These are phyloP conservation scores for Coemansia sp. DNA, from an alignment of 192 early-diverging fungal genomes.

Conservation along the genomic window DNA sequence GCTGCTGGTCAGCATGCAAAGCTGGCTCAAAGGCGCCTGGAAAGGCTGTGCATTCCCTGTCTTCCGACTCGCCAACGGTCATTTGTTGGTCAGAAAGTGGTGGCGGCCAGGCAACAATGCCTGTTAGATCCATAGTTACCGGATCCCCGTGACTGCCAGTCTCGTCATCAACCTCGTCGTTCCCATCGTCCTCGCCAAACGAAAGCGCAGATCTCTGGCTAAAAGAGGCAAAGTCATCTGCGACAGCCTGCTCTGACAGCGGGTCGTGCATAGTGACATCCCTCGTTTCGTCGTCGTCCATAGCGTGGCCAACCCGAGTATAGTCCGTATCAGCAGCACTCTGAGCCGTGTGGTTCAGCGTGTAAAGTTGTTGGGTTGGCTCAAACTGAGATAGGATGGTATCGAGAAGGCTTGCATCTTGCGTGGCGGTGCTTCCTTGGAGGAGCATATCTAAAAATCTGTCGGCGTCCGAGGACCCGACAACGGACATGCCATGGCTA, in stretches of 20 bases:
- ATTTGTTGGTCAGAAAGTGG: neutral
- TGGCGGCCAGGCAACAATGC: conserved; percentile 26
- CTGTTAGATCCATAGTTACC: conserved; percentile 52
- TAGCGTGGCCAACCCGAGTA: conserved; percentile 31
- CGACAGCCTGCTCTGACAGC: neutral
- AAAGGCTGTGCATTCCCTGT: neutral
- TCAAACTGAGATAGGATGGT: conserved; percentile 51
- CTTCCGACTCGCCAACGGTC: neutral
- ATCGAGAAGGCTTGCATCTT: conserved; percentile 49
- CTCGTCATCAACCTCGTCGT: conserved; percentile 2
- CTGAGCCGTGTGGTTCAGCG: conserved; percentile 7
- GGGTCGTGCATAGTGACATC: conserved; percentile 11
- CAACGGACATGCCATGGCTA: neutral
- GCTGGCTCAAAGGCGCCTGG: neutral
- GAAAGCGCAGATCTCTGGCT: neutral
- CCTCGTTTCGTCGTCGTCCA: conserved; percentile 13
- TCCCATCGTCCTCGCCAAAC: neutral
- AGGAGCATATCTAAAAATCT: conserved; percentile 45
- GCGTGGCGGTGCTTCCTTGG: conserved; percentile 21
- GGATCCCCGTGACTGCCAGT: conserved; percentile 31
- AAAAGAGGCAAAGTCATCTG: neutral
- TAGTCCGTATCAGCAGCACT: conserved; percentile 24
- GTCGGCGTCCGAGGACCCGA: conserved; percentile 13
- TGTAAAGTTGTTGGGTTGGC: conserved; percentile 13
- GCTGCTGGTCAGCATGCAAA: neutral